Evolutionary conservation across 345 rosid genomes (phyloP).

Genomic region (Cardamine resedifolia): DNA sequence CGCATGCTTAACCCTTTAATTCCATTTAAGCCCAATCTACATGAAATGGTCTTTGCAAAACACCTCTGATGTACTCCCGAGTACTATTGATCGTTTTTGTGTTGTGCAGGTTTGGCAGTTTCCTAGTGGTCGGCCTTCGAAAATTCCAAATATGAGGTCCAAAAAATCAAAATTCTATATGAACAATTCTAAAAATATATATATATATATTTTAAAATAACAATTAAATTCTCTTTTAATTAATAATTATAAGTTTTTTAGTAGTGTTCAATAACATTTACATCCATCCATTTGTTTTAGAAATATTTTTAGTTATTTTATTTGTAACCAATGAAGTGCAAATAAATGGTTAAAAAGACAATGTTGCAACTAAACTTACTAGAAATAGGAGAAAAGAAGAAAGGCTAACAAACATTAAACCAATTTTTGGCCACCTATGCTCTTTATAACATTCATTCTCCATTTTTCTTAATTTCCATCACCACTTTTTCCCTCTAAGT

Average conservation of each 20-base stretch:
- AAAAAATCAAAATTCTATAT: too few relatives aligned
- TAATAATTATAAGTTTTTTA: too few relatives aligned
- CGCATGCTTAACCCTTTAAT: too few relatives aligned
- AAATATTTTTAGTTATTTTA: background rate
- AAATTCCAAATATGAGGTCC: background rate
- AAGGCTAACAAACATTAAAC: background rate
- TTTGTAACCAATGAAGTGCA: conserved; percentile 1
- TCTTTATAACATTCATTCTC: background rate
- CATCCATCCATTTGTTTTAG: background rate
- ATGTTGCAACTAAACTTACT: conserved; percentile 9
- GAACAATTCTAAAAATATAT: background rate
- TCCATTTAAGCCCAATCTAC: too few relatives aligned
- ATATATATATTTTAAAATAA: background rate
- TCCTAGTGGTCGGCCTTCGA: background rate
- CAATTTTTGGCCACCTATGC: background rate
- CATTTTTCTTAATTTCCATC: background rate
- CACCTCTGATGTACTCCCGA: too few relatives aligned
- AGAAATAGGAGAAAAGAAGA: conserved; percentile 1
- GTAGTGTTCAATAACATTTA: too few relatives aligned
- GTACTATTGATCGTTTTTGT: background rate
- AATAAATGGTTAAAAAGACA: background rate
- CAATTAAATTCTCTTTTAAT: background rate
- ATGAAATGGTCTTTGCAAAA: too few relatives aligned
- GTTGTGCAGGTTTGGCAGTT: background rate
- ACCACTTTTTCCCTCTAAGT: background rate